Conservation (phyloP, 345 rosid genomes). For the Cardamine chenopodiifolia region DNA sequence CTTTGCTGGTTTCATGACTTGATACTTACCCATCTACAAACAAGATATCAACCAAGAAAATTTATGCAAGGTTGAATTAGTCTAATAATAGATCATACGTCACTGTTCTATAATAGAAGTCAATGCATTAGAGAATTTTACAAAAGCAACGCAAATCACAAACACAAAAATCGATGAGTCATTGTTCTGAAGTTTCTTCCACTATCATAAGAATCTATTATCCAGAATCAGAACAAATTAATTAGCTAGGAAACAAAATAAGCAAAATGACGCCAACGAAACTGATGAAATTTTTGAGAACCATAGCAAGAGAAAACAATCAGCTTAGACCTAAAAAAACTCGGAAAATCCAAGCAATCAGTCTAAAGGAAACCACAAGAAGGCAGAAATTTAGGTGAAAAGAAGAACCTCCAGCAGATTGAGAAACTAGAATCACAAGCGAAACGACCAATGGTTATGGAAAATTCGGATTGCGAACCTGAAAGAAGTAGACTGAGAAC, state of each 20-base stretch:
- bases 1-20: slow-evolving; percentile 55
- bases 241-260: neutral
- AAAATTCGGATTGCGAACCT: slow-evolving; percentile 10
- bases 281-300: slow-evolving; percentile 9
- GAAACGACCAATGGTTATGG: neutral
- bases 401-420: neutral
- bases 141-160: neutral
- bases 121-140: neutral
- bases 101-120: neutral
- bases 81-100: neutral
- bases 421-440: slow-evolving; percentile 1
- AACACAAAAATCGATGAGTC: neutral
- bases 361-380: neutral
- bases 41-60: neutral
- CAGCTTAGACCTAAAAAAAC: neutral
- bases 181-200: neutral
- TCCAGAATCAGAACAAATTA: neutral
- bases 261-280: neutral
- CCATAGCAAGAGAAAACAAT: neutral
- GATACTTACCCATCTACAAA: slow-evolving; percentile 63
- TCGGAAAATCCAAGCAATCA: slow-evolving; percentile 5
- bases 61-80: neutral
- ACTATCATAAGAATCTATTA: neutral
- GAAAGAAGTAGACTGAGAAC: neutral
- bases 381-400: neutral